Evolutionary conservation across 2,329 filamentous ascomycete genomes (phyloP).

Genomic region (Xylariales sp.): DNA sequence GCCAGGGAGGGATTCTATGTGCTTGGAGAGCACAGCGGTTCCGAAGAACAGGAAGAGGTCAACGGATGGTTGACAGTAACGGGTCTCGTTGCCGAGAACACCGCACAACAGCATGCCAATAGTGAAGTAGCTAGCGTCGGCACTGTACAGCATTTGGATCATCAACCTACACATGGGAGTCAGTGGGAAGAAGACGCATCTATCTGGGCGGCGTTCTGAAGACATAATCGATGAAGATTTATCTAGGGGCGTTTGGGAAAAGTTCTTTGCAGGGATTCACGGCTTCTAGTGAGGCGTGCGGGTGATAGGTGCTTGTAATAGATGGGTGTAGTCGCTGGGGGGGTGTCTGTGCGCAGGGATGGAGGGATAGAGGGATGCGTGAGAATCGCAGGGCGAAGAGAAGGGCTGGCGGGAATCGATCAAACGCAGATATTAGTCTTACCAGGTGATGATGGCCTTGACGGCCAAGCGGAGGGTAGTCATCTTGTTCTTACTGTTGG

Average conservation of each 20-base stretch:
- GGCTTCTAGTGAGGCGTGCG: background rate
- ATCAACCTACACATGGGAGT: constrained; percentile 23
- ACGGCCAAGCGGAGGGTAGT: background rate
- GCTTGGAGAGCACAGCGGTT: background rate
- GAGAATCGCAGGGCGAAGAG: background rate
- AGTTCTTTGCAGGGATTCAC: too few relatives aligned
- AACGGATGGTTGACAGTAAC: background rate
- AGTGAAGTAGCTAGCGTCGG: background rate
- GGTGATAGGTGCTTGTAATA: background rate
- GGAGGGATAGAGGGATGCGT: background rate
- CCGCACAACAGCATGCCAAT: background rate
- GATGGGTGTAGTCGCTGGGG: background rate
- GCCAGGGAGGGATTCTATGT: background rate
- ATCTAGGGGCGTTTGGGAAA: background rate
- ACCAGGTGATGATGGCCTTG: constrained; percentile 27
- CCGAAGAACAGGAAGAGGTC: constrained; percentile 13
- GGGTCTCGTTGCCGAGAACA: constrained; percentile 8
- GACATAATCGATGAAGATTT: background rate
- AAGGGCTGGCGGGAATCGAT: background rate
- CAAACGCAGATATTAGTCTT: background rate
- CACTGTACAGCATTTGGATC: constrained; percentile 21
- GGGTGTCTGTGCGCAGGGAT: background rate
- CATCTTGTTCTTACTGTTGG: background rate
- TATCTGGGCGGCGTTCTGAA: background rate
- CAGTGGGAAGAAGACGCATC: background rate